Evolutionary conservation across 129 eudicot species (phyloP), one percentile per base, ranked within the genome.

Genomic region (Centella asiatica): DNA sequence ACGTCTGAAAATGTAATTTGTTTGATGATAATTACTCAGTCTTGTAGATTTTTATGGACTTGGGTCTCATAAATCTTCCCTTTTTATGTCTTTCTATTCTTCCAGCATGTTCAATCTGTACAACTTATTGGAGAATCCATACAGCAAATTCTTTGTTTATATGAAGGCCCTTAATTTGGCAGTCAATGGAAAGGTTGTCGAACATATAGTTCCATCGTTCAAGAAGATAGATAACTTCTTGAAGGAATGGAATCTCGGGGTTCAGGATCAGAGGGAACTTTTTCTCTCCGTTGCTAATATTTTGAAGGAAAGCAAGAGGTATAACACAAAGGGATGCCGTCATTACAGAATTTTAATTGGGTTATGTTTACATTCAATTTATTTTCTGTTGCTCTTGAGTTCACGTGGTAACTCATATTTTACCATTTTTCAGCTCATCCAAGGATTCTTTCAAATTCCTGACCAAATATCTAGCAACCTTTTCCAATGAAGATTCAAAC

Each of bases 81-180:
- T 49, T 18, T 36, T 17, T 28, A 2, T 45, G 31, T 31, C 7
- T 29, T 45, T 15, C n/a, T 25, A 51, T 23, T 46, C n/a, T 66
- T 32, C 33, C 85, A 89, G 97, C 76, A 63, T 89, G 88, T 83
- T 85, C 81, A 89, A 85, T 66, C 84, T 89, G 65, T 89, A 82
- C 78, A 90, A 90, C 69, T 68, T 90, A 61, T 64, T 90, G 79
- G 97, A 90, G 73, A 84, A 74, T 62, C 81, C 89, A 46, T 81
- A 86, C 46, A 78, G 93, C 80, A 80, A 83, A 51, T 90, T 80
- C 80, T 78, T 72, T 75, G 97, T 83, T 54, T 90, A 90, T 76
- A 76, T 86, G 93, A 86, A 81, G 62, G 93, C 87, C 64, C 95
- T 90, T 47, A 74, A 80, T 19, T 59, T 90, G 80, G 93, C 93